Evolutionary conservation across 345 rosid species (phyloP).

Genomic region (Syzygium jambos): DNA sequence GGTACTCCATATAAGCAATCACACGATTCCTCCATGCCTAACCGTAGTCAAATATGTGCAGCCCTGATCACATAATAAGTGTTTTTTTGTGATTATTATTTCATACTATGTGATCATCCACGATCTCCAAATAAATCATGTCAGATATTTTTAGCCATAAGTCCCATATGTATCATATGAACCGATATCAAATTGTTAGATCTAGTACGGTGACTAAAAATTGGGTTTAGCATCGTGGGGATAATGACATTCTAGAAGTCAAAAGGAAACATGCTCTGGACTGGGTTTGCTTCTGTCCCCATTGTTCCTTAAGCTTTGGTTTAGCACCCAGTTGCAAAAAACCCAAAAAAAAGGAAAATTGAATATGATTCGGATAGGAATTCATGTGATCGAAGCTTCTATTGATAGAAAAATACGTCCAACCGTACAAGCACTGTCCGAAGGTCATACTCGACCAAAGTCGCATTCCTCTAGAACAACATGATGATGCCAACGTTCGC

Average conservation of each 20-base stretch:
- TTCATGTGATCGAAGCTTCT: not conserved
- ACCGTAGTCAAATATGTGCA: not conserved
- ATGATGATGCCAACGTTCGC: not conserved
- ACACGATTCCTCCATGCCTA: not conserved
- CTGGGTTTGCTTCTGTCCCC: not conserved
- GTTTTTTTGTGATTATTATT: no score
- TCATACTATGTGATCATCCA: no score
- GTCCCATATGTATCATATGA: no score
- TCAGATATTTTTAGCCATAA: no score
- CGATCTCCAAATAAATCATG: no score
- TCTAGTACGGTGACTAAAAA: no score
- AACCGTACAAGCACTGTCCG: not conserved
- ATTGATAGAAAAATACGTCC: not conserved
- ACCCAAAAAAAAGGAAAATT: no score
- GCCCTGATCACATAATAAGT: not conserved
- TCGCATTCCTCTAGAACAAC: not conserved
- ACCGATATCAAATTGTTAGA: no score
- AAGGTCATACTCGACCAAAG: not conserved
- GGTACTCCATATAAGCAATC: not conserved
- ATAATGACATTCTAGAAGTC: not conserved
- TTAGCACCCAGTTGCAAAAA: not conserved
- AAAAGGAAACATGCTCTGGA: not conserved
- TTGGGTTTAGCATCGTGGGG: no score
- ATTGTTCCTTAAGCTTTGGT: not conserved
- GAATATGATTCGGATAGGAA: not conserved